phyloP scores from a whole-genome alignment of 2,329 filamentous ascomycete species.

The Stagonosporopsis vannaccii region DNA sequence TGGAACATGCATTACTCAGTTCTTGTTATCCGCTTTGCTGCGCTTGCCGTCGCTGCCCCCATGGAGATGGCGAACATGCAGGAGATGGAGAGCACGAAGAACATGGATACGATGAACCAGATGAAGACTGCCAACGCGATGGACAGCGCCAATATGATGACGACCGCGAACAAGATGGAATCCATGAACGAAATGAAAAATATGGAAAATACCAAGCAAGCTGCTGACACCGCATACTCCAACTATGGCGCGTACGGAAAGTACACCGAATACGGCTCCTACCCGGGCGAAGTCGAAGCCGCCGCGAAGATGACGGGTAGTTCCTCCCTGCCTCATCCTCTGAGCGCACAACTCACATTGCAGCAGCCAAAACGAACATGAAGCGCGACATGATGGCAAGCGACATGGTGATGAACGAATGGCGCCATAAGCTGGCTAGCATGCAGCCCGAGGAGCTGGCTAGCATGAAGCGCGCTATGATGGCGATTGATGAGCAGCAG shows the following conservation, averaged over 20 bases:
- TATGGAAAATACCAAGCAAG: conserved; percentile 3
- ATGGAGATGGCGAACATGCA: conserved; percentile 4
- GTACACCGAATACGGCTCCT: neutral
- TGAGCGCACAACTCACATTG: neutral
- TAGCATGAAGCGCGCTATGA: neutral
- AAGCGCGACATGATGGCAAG: conserved; percentile 4
- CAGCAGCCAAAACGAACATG: conserved; percentile 1
- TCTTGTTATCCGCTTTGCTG: conserved; percentile 19
- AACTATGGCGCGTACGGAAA: conserved; percentile 6
- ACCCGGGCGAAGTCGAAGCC: neutral
- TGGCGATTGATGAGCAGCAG: neutral
- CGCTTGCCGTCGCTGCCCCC: conserved; percentile 21
- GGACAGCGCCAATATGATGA: neutral
- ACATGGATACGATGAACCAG: neutral
- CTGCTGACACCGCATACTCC: conserved; percentile 6
- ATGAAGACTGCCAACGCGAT: neutral
- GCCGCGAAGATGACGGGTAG: conserved; percentile 2
- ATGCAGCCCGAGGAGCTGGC: conserved; percentile 3
- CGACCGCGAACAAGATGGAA: neutral
- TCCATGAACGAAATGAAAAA: neutral
- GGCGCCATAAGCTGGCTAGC: neutral
- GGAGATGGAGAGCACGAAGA: neutral
- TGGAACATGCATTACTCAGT: conserved; percentile 30
- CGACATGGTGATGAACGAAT: neutral
- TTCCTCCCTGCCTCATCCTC: no score